A percentile compares a stretch with the other conserved stretches of the same genome.
phyloP scores from a whole-genome alignment of 2,329 filamentous ascomycete species.

The Neophaeococcomyces mojaviensis region DNA sequence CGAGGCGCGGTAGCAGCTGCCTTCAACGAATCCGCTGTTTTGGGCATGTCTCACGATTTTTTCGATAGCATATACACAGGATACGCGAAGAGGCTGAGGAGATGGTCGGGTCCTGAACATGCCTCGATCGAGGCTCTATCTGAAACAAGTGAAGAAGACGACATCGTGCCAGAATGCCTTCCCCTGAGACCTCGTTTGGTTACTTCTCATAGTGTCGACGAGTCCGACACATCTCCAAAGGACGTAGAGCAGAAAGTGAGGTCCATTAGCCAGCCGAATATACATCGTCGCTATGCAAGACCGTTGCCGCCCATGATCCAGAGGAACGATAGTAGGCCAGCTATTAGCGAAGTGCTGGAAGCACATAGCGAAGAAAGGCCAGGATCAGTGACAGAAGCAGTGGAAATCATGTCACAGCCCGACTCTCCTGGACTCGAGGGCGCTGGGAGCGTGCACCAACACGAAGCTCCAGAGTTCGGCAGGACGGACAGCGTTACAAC shows the following conservation, averaged over 20 bases:
- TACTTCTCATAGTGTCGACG: constrained; percentile 1
- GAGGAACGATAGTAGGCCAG: not conserved
- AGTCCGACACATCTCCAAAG: not conserved
- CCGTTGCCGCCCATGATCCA: not conserved
- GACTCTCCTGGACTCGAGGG: not conserved
- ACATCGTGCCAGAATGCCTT: not conserved
- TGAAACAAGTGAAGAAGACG: not conserved
- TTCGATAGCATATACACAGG: constrained; percentile 2
- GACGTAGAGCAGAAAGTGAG: not conserved
- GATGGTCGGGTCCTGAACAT: not conserved
- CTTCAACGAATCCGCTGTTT: not conserved
- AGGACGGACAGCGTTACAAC: constrained; percentile 1
- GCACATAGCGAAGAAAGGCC: not conserved
- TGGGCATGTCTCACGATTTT: not conserved
- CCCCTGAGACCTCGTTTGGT: not conserved
- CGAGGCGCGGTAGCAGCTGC: not conserved
- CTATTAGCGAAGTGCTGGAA: not conserved
- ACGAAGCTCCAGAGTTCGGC: not conserved
- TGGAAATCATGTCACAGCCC: too few species aligned
- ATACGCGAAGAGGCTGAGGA: not conserved
- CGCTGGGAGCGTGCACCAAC: not conserved
- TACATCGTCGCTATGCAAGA: constrained; percentile 3
- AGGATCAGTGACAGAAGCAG: too few species aligned
- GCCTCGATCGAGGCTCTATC: not conserved
- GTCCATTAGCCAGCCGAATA: constrained; percentile 3